A percentile compares a stretch with the other conserved stretches of the same genome.
These are phyloP conservation scores for Aspergillus sp. DNA, from an alignment of 2,329 filamentous ascomycete genomes.

Conservation along the genomic window DNA sequence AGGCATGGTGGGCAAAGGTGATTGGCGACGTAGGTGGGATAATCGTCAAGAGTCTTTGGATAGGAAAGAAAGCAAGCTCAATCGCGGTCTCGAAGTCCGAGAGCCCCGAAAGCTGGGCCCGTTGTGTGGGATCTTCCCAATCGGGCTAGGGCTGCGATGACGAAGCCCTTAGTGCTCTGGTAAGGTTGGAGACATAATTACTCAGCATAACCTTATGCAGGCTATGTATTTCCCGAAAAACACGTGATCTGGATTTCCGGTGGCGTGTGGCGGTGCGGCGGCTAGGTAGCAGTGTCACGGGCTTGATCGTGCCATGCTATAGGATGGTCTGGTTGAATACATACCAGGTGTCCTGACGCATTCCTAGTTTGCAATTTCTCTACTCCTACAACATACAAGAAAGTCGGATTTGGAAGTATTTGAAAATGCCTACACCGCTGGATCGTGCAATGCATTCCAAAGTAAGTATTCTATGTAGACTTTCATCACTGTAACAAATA, in stretches of 20 bases:
- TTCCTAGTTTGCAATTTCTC: background rate
- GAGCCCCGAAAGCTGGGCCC: slow-evolving; percentile 7
- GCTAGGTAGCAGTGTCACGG: slow-evolving; percentile 7
- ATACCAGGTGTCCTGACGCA: background rate
- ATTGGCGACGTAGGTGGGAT: slow-evolving; percentile 16
- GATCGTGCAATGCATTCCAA: slow-evolving; percentile 70
- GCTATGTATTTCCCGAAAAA: background rate
- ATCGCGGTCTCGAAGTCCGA: slow-evolving; percentile 23
- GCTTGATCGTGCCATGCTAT: background rate
- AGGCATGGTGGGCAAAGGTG: slow-evolving; percentile 78
- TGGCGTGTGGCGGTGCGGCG: slow-evolving; percentile 15
- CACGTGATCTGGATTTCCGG: background rate
- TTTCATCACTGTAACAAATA: background rate
- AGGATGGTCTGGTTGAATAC: background rate
- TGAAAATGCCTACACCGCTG: slow-evolving; percentile 66
- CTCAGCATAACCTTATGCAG: background rate
- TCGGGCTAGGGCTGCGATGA: slow-evolving; percentile 13
- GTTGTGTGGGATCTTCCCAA: slow-evolving; percentile 18
- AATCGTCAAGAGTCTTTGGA: slow-evolving; percentile 13
- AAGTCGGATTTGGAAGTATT: background rate
- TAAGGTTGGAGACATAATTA: background rate
- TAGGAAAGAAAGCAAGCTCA: slow-evolving; percentile 10
- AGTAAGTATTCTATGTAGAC: slow-evolving; percentile 45
- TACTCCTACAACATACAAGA: background rate
- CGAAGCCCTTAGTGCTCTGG: slow-evolving; percentile 10